Evolutionary conservation across 2,329 filamentous ascomycete genomes (phyloP).

Genomic region (Albifimbria verrucaria): DNA sequence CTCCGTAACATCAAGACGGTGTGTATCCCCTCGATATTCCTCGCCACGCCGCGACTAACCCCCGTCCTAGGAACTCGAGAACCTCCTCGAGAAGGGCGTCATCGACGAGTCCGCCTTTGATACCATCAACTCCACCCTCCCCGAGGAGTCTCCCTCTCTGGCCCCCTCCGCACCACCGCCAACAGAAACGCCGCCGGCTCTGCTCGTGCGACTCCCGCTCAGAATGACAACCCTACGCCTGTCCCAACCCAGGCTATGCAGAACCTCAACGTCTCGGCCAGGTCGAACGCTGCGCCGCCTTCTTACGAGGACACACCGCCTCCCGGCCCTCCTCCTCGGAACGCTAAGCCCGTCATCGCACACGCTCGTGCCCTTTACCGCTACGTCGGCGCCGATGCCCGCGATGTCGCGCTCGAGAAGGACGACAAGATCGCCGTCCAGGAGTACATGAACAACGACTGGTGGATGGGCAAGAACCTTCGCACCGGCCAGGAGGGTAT

Average conservation of each 20-base stretch:
- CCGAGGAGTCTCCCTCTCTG: slow-evolving; percentile 61
- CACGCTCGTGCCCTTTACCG: slow-evolving; percentile 79
- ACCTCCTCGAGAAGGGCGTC: slow-evolving; percentile 76
- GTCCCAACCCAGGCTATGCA: slow-evolving; percentile 38
- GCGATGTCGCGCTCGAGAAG: slow-evolving; percentile 76
- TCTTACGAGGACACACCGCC: slow-evolving; percentile 48
- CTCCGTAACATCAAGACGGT: slow-evolving; percentile 85
- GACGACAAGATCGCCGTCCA: slow-evolving; percentile 77
- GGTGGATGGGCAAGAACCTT: slow-evolving; percentile 89
- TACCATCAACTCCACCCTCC: slow-evolving; percentile 70
- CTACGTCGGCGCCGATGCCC: slow-evolving; percentile 74
- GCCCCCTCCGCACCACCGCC: slow-evolving; percentile 40
- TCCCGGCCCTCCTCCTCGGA: slow-evolving; percentile 35
- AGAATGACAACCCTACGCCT: slow-evolving; percentile 18
- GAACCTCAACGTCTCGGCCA: slow-evolving; percentile 33
- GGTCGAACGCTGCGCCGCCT: slow-evolving; percentile 40
- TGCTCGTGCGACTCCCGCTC: slow-evolving; percentile 27
- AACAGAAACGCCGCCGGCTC: slow-evolving; percentile 27
- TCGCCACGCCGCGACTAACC: not conserved
- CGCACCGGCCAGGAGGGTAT: slow-evolving; percentile 85
- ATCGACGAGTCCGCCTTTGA: slow-evolving; percentile 75
- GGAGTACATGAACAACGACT: slow-evolving; percentile 95
- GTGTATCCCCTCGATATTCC: slow-evolving; percentile 26
- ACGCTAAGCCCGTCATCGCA: slow-evolving; percentile 58
- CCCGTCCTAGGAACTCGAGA: slow-evolving; percentile 78